Percentiles rank a stretch among this genome's conserved stretches.
Conservation (phyloP, 345 rosid genomes). For the Arabis hirsuta region DNA sequence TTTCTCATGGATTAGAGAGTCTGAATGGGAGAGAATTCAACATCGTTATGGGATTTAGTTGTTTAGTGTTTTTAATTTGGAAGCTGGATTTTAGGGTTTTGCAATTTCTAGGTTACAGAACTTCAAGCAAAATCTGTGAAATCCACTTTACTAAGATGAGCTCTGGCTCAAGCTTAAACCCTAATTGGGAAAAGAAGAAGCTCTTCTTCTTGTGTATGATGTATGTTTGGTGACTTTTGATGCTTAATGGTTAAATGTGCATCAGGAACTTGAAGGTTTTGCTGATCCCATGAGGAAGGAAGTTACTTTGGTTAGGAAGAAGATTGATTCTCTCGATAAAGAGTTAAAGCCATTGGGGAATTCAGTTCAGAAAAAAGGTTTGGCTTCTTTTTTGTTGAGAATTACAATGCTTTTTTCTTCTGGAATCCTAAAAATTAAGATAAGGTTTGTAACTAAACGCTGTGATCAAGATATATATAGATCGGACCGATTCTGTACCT, state of each 20-base stretch:
- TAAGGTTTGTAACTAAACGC: background rate
- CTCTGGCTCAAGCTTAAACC: slow-evolving; percentile 1
- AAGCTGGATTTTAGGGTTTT: slow-evolving; percentile 25
- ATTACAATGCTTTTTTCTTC: background rate
- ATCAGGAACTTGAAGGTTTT: slow-evolving; percentile 85
- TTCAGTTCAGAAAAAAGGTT: slow-evolving; percentile 93
- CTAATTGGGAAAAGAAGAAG: slow-evolving; percentile 11
- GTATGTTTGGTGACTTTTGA: slow-evolving; percentile 10
- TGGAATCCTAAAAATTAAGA: slow-evolving; percentile 10
- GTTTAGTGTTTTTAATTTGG: slow-evolving; percentile 9
- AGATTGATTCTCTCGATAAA: slow-evolving; percentile 87
- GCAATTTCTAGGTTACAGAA: slow-evolving; percentile 3
- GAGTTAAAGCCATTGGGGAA: slow-evolving; percentile 85
- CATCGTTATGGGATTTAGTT: slow-evolving; percentile 7
- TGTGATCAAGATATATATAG: background rate
- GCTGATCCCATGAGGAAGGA: slow-evolving; percentile 99
- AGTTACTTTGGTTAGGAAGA: slow-evolving; percentile 74
- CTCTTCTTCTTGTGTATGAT: background rate
- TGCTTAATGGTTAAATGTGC: slow-evolving; percentile 2
- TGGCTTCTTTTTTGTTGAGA: background rate
- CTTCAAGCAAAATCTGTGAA: background rate
- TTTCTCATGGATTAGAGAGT: background rate
- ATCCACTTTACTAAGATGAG: background rate
- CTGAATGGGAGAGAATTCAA: background rate
- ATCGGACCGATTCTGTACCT: background rate